Conservation (phyloP, 2,329 filamentous ascomycete genomes). For the Pyrenophora teres region DNA sequence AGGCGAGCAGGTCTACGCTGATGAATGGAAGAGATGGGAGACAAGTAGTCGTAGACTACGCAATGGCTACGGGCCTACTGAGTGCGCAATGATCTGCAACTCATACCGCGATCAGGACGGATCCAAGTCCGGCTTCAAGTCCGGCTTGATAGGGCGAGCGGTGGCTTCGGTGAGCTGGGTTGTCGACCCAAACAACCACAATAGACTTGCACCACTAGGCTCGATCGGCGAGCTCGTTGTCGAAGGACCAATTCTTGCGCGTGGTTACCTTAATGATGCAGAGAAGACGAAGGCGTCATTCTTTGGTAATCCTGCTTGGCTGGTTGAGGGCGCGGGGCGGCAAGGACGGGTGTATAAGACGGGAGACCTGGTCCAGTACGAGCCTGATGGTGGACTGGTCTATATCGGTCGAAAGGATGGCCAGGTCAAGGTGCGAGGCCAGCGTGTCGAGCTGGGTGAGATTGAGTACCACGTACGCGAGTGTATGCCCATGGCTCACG, state of each 20-base stretch:
- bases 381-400: not conserved
- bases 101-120: too few species aligned
- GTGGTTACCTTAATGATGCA: constrained; percentile 12
- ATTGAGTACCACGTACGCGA: not conserved
- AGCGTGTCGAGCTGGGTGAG: too few species aligned
- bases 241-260: too few species aligned
- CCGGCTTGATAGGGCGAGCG: too few species aligned
- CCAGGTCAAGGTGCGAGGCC: constrained; percentile 28
- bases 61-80: constrained; percentile 17
- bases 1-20: too few species aligned
- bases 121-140: too few species aligned
- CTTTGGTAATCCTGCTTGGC: constrained; percentile 1
- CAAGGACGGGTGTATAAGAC: constrained; percentile 6
- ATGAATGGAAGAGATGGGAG: too few species aligned
- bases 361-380: not conserved
- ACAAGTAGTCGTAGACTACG: too few species aligned
- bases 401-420: too few species aligned
- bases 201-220: constrained; percentile 20
- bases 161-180: constrained; percentile 3
- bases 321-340: too few species aligned
- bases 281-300: too few species aligned
- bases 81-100: not conserved
- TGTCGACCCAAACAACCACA: constrained; percentile 10
- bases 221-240: constrained; percentile 55
- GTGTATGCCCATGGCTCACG: not conserved